Evolutionary conservation across 495 filamentous ascomycete species (phyloP), one percentile per base, ranked within the genome.

Genomic region (Evernia prunastri): DNA sequence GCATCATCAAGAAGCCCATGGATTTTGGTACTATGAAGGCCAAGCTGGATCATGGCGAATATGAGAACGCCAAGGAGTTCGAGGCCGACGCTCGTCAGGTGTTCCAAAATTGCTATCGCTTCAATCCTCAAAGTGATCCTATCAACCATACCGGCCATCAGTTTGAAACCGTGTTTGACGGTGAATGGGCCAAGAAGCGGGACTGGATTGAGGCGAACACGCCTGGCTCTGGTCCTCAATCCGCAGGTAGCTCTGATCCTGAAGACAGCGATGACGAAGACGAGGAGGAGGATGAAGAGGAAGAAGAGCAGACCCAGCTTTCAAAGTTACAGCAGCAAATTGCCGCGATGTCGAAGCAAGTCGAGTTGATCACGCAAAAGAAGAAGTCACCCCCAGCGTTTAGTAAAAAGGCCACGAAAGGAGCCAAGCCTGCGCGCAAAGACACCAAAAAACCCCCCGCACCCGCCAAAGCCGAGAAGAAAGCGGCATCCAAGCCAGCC

Each of bases 1-100:
- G 87, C 68, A 77, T 97, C 67, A 89, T 98, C 75, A 97, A 95
- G 78, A 89, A 91, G 70, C 94, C 94, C 3, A 98, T 97, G 94
- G 94, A 98, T 69, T 77, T 98, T 31, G 77, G 80, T 4, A 97
- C 91, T 13, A 85, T 95, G 68, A 75, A 80, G 60, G 76, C 78
- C 58, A 96, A 96, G 74, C 80, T 96, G 27, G 84, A 85, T 61
- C 79, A 82, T 10, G 91, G 91, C n/a, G 84, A 89, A 58, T 97
- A 97, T 70, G 82, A 86, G 67, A 90, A 81, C 59, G 82, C 87
- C 8, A 89, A 89, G 73, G 94, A 97, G 42, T 90, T 98, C 67
- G 88, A 96, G 67, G 76, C 76, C 45, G 93, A 98, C 72, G 82
- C 96, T 54, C 82, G 82, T 27, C 81, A 89, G 54, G 93, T 98